Conservation (phyloP, 2,329 filamentous ascomycete species). For the Capronia americana region DNA sequence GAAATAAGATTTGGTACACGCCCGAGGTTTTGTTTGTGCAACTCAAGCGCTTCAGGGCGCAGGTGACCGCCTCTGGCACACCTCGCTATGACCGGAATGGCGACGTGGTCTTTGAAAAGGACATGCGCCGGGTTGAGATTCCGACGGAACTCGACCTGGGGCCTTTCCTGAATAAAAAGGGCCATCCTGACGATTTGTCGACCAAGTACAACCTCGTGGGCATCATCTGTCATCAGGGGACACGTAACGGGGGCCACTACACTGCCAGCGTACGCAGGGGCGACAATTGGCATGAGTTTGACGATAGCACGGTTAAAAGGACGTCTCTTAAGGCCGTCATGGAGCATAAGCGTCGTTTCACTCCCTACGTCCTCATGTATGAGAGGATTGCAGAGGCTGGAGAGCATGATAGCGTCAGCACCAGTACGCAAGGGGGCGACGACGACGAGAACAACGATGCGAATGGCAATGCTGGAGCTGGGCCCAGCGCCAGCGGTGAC, state of each 20-base stretch:
- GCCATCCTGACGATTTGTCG: background rate
- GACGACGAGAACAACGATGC: background rate
- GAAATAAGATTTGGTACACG: background rate
- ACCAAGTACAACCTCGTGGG: constrained; percentile 25
- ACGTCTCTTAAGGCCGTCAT: constrained; percentile 7
- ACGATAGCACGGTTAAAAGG: constrained; percentile 14
- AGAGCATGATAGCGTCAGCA: background rate
- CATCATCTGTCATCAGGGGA: constrained; percentile 24
- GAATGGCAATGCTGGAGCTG: background rate
- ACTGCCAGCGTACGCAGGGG: constrained; percentile 7
- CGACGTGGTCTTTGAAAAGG: constrained; percentile 7
- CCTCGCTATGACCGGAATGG: background rate
- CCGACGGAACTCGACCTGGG: constrained; percentile 23
- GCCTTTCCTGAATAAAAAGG: constrained; percentile 23
- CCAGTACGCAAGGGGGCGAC: background rate
- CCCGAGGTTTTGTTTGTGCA: constrained; percentile 33
- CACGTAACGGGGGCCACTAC: constrained; percentile 25
- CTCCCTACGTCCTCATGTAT: constrained; percentile 33
- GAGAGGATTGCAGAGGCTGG: constrained; percentile 21
- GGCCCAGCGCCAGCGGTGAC: background rate
- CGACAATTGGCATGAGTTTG: constrained; percentile 20
- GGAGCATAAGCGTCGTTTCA: constrained; percentile 11
- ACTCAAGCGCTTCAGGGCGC: constrained; percentile 18
- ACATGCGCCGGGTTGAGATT: constrained; percentile 18
- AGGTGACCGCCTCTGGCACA: background rate